A percentile compares a stretch with the other conserved stretches of the same genome.
phyloP scores from a whole-genome alignment of 768 basidiomycete species.

The Amanita fuliginea region DNA sequence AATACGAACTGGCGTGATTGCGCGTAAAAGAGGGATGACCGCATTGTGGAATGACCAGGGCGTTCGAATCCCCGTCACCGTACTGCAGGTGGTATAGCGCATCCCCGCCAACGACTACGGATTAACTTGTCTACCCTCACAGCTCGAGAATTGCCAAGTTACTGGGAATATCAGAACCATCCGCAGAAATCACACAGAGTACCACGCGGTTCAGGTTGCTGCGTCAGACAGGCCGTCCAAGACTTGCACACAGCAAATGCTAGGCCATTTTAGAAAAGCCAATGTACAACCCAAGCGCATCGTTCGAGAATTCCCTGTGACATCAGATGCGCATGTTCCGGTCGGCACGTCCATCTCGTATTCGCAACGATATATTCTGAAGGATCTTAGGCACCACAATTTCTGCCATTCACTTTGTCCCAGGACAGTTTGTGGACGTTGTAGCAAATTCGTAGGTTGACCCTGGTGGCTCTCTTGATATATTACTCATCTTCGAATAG shows the following conservation, averaged over 20 bases:
- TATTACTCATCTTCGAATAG: constrained; percentile 27
- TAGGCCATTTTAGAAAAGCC: constrained; percentile 83
- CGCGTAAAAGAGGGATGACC: constrained; percentile 94
- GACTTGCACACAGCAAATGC: constrained; percentile 67
- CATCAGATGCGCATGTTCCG: constrained; percentile 81
- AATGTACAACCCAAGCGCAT: constrained; percentile 73
- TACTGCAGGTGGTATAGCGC: constrained; percentile 65
- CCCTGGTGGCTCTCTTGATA: background rate
- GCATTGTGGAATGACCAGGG: constrained; percentile 89
- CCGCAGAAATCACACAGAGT: constrained; percentile 56
- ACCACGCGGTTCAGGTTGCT: constrained; percentile 92
- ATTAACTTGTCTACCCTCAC: background rate
- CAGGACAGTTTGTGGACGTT: constrained; percentile 92
- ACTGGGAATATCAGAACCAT: constrained; percentile 65
- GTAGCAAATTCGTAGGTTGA: constrained; percentile 75
- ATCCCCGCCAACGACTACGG: background rate
- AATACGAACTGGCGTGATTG: constrained; percentile 85
- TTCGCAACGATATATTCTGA: background rate
- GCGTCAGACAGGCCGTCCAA: constrained; percentile 66
- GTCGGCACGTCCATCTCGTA: constrained; percentile 49
- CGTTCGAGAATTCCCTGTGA: constrained; percentile 83
- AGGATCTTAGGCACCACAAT: constrained; percentile 62
- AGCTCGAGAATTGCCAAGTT: constrained; percentile 87
- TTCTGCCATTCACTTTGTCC: constrained; percentile 91
- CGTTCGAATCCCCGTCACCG: constrained; percentile 79